Conservation (phyloP, 306 rosid genomes). For the Cicer pinnatifidum region DNA sequence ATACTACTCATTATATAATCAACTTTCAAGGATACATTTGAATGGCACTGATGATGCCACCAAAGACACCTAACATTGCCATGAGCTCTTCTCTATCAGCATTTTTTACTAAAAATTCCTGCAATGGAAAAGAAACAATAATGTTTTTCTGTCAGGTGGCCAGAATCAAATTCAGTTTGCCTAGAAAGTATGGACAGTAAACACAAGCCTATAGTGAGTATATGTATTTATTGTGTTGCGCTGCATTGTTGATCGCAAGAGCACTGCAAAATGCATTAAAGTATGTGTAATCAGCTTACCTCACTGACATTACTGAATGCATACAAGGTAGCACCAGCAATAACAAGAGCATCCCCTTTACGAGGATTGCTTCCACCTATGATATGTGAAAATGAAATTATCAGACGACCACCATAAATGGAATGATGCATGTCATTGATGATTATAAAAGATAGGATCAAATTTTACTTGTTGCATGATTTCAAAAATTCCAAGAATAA, state of each 20-base stretch:
- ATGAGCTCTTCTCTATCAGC: constrained; percentile 90
- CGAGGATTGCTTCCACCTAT: constrained; percentile 82
- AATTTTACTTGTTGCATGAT: constrained; percentile 11
- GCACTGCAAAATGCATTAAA: constrained; percentile 8
- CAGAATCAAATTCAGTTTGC: constrained; percentile 8
- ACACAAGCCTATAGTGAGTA: constrained; percentile 16
- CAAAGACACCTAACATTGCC: constrained; percentile 82
- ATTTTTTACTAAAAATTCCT: constrained; percentile 88
- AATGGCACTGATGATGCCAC: constrained; percentile 81
- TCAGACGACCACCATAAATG: constrained; percentile 37
- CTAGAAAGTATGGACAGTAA: constrained; percentile 1
- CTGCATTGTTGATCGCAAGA: constrained; percentile 2
- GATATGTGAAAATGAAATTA: constrained; percentile 47
- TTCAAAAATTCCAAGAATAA: constrained; percentile 32
- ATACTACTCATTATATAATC: constrained; percentile 13
- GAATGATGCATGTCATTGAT: constrained; percentile 26
- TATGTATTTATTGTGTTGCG: neutral
- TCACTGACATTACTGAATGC: constrained; percentile 88
- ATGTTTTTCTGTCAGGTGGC: neutral
- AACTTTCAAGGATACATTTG: constrained; percentile 87
- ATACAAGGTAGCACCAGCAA: constrained; percentile 84
- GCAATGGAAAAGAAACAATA: constrained; percentile 42
- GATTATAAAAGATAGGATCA: constrained; percentile 23
- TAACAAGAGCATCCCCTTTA: constrained; percentile 71
- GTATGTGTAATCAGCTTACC: constrained; percentile 49